A percentile compares a stretch with the other conserved stretches of the same genome.
Evolutionary conservation across 1,284 basidiomycete species (phyloP).

Genomic region (Apiotrichum mycotoxinovorans): DNA sequence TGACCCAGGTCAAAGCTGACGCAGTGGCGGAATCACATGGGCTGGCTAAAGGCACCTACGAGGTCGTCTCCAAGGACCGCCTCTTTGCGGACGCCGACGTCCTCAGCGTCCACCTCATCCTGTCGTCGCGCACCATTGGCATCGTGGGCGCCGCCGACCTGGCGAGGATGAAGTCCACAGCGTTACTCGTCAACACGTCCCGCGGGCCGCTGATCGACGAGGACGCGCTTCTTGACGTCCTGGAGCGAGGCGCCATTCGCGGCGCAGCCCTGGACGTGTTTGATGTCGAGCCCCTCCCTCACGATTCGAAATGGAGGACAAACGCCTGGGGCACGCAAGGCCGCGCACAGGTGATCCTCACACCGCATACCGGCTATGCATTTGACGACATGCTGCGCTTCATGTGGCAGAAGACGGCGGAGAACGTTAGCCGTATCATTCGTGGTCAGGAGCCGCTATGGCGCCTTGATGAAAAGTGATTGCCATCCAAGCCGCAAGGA

Average conservation of each 20-base stretch:
- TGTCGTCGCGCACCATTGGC: not conserved
- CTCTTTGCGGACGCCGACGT: constrained; percentile 56
- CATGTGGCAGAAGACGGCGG: constrained; percentile 28
- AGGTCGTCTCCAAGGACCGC: constrained; percentile 55
- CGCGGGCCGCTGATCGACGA: constrained; percentile 28
- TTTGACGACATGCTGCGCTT: constrained; percentile 20
- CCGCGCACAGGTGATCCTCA: constrained; percentile 43
- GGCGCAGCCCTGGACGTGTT: constrained; percentile 54
- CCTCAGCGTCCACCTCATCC: constrained; percentile 2
- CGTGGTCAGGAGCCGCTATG: constrained; percentile 16
- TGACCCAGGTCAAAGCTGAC: constrained; percentile 59
- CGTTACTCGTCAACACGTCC: constrained; percentile 27
- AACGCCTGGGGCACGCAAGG: constrained; percentile 51
- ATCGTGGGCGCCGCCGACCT: constrained; percentile 10
- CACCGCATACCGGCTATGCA: constrained; percentile 60
- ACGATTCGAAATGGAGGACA: constrained; percentile 56
- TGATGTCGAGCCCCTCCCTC: constrained; percentile 61
- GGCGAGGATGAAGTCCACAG: constrained; percentile 21
- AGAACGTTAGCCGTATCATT: constrained; percentile 21
- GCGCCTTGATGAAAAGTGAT: constrained; percentile 3
- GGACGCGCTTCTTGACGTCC: constrained; percentile 47
- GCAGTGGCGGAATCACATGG: constrained; percentile 53
- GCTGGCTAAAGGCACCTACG: constrained; percentile 31
- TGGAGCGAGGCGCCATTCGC: constrained; percentile 29
- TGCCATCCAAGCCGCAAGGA: not conserved